These are phyloP conservation scores for Paxillus involutus DNA, from an alignment of 768 basidiomycete genomes.

Conservation along the genomic window DNA sequence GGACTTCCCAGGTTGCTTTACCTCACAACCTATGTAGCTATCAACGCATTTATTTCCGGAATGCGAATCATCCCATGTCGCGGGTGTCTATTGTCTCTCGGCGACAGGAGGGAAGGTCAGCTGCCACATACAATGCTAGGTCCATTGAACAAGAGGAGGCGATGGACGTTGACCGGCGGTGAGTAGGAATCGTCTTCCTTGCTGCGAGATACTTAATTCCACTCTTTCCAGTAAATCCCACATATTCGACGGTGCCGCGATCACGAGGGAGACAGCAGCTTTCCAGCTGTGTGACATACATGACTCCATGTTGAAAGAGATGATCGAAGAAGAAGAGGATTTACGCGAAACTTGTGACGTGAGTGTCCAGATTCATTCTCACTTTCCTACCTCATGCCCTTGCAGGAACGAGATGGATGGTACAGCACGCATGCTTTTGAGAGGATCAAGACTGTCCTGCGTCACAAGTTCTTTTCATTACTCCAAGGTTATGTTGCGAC, in stretches of 20 bases:
- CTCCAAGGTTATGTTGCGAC: constrained; percentile 71
- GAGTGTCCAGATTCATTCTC: constrained; percentile 28
- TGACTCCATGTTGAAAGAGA: constrained; percentile 78
- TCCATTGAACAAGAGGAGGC: constrained; percentile 35
- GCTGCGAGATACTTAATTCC: not conserved
- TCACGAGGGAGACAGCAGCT: constrained; percentile 84
- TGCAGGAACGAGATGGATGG: constrained; percentile 87
- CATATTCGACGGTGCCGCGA: constrained; percentile 82
- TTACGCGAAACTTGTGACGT: constrained; percentile 76
- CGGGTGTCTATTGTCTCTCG: constrained; percentile 75
- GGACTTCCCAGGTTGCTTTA: not conserved
- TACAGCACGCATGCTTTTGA: constrained; percentile 75
- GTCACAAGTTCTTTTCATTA: constrained; percentile 82
- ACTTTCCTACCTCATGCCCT: constrained; percentile 1
- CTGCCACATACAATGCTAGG: constrained; percentile 23
- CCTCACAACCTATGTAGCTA: constrained; percentile 55
- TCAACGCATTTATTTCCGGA: constrained; percentile 89
- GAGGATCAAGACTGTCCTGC: constrained; percentile 79
- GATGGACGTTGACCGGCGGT: constrained; percentile 33
- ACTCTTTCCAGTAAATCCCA: constrained; percentile 58
- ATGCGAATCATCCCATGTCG: constrained; percentile 77
- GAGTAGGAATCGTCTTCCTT: constrained; percentile 1
- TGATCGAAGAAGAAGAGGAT: constrained; percentile 75
- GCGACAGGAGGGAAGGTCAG: constrained; percentile 46
- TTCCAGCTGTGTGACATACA: constrained; percentile 93